Percentiles rank a stretch among this genome's conserved stretches.
These are phyloP conservation scores for Filobasidium floriforme DNA, from an alignment of 768 basidiomycete genomes.

Conservation along the genomic window DNA sequence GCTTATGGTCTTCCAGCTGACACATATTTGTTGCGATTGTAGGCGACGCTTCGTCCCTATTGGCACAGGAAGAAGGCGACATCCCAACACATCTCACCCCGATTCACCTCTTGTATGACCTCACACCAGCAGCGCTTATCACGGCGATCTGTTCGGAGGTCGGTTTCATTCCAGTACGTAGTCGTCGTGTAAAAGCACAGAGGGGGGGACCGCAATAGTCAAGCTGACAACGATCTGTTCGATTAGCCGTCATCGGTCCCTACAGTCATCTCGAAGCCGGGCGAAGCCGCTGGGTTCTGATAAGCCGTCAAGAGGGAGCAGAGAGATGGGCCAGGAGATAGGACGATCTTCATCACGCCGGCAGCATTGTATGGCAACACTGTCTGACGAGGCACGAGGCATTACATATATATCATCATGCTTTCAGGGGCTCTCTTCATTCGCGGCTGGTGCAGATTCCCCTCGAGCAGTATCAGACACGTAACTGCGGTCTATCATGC, in stretches of 20 bases:
- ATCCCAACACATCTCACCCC: conserved; percentile 52
- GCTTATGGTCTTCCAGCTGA: no score
- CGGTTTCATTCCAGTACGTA: conserved; percentile 84
- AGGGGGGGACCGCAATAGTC: neutral
- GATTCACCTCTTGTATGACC: conserved; percentile 82
- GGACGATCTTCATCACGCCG: no score
- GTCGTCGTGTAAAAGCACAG: conserved; percentile 35
- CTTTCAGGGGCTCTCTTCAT: no score
- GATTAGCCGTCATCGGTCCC: conserved; percentile 50
- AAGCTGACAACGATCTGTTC: no score
- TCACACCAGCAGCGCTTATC: conserved; percentile 83
- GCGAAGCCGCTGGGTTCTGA: conserved; percentile 24
- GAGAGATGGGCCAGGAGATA: no score
- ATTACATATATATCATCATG: no score
- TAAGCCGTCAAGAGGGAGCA: no score
- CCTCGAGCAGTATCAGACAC: no score
- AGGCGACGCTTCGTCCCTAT: conserved; percentile 13
- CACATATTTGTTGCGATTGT: neutral
- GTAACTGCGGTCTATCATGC: no score
- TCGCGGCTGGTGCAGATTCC: no score
- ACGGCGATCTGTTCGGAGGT: conserved; percentile 94
- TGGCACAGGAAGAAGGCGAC: conserved; percentile 3
- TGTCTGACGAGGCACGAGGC: no score
- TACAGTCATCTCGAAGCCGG: conserved; percentile 38
- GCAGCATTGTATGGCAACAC: no score